Evolutionary conservation across 1,284 basidiomycete genomes (phyloP).

Genomic region (Tilletiaria anomala): DNA sequence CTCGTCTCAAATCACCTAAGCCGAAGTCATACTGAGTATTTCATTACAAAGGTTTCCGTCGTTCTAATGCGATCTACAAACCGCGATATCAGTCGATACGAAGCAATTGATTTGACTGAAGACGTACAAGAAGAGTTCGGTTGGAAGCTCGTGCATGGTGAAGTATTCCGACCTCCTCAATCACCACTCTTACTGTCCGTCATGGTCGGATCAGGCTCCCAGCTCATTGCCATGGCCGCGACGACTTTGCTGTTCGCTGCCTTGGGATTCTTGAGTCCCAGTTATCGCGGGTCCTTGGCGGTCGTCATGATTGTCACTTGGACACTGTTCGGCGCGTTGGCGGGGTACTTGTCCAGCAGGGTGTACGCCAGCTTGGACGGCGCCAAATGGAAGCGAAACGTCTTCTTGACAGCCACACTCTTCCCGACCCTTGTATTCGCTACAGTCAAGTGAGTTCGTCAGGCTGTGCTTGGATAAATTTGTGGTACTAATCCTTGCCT

Average conservation of each 20-base stretch:
- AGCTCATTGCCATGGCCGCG: slow-evolving; percentile 72
- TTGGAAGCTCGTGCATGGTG: slow-evolving; percentile 92
- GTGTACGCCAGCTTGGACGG: slow-evolving; percentile 68
- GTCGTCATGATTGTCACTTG: slow-evolving; percentile 94
- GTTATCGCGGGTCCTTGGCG: slow-evolving; percentile 82
- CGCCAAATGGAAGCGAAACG: slow-evolving; percentile 55
- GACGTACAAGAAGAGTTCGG: slow-evolving; percentile 97
- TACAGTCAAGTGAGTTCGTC: slow-evolving; percentile 9
- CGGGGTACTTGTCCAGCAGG: slow-evolving; percentile 76
- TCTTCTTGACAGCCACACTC: slow-evolving; percentile 71
- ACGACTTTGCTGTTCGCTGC: slow-evolving; percentile 92
- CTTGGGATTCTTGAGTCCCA: slow-evolving; percentile 91
- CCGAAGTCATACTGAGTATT: slow-evolving; percentile 6
- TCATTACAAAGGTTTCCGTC: slow-evolving; percentile 83
- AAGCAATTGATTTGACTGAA: slow-evolving; percentile 82
- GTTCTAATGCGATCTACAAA: slow-evolving; percentile 72
- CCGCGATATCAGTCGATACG: slow-evolving; percentile 88
- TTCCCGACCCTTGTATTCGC: slow-evolving; percentile 59
- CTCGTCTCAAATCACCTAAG: too few relatives aligned
- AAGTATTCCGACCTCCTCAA: slow-evolving; percentile 77
- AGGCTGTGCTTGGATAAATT: slow-evolving; percentile 2
- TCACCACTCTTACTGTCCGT: slow-evolving; percentile 62
- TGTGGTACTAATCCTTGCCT: not conserved
- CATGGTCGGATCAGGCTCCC: slow-evolving; percentile 76
- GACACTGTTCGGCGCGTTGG: slow-evolving; percentile 81